Percentiles rank a stretch among this genome's conserved stretches.
Conservation (phyloP, 306 rosid genomes). For the Cicer cuneatum region DNA sequence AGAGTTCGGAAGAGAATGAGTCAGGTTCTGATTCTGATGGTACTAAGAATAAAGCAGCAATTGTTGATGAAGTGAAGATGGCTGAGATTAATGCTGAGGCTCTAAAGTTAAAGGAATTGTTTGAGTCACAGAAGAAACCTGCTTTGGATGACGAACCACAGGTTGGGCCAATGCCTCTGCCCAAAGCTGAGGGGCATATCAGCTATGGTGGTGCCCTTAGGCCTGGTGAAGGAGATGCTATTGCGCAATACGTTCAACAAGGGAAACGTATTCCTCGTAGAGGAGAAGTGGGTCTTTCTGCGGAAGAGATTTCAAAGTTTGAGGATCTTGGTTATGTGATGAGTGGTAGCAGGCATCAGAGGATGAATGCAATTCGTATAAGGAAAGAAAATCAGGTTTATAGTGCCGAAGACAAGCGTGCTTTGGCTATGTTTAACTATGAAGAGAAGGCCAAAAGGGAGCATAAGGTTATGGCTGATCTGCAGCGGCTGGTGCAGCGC, state of each 20-base stretch:
- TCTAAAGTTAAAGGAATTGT: constrained; percentile 65
- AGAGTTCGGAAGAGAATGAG: constrained; percentile 54
- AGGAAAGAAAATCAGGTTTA: constrained; percentile 99
- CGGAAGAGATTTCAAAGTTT: constrained; percentile 86
- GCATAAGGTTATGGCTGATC: constrained; percentile 96
- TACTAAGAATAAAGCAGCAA: constrained; percentile 35
- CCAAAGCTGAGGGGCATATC: constrained; percentile 96
- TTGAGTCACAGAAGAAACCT: constrained; percentile 80
- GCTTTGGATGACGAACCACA: constrained; percentile 65
- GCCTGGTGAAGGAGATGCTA: constrained; percentile 99
- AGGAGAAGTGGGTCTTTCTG: constrained; percentile 99
- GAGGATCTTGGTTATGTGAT: constrained; percentile 91
- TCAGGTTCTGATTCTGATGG: constrained; percentile 53
- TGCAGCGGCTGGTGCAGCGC: constrained; percentile 93
- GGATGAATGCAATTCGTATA: constrained; percentile 98
- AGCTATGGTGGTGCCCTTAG: constrained; percentile 99
- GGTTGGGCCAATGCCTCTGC: constrained; percentile 96
- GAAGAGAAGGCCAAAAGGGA: constrained; percentile 96
- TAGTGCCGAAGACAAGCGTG: constrained; percentile 97
- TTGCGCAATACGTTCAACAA: constrained; percentile 94
- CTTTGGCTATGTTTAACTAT: constrained; percentile 93
- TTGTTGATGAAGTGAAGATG: constrained; percentile 50
- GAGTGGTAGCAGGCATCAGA: constrained; percentile 99
- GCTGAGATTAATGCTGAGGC: constrained; percentile 64
- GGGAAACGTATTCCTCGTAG: constrained; percentile 97